Conservation (phyloP, 306 rosid genomes). For the Inga laurina region DNA sequence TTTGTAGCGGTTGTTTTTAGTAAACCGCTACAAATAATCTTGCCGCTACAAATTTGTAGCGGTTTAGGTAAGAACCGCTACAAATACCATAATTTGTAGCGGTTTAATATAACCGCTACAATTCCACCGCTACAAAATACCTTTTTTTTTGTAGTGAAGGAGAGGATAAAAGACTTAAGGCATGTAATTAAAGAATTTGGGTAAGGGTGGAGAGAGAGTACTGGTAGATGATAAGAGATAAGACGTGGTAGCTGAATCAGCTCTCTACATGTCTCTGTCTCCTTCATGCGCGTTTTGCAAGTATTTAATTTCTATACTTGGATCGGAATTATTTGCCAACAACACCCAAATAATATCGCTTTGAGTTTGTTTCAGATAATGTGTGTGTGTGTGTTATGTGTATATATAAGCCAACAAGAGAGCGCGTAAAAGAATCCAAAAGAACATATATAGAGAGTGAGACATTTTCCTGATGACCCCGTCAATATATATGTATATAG, state of each 20-base stretch:
- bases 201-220: not conserved
- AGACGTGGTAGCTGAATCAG: slow-evolving; percentile 32
- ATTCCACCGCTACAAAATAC: no score
- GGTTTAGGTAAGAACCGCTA: no score
- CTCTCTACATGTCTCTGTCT: slow-evolving; percentile 32
- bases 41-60: no score
- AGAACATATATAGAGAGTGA: not conserved
- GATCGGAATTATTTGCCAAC: not conserved
- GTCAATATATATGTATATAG: not conserved
- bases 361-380: not conserved
- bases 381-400: not conserved
- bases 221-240: slow-evolving; percentile 33
- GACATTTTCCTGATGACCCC: not conserved
- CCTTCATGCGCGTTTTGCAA: not conserved
- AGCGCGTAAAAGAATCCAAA: not conserved
- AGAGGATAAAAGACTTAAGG: not conserved
- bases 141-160: no score
- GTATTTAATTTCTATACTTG: not conserved
- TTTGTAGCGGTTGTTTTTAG: no score
- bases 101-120: no score
- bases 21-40: no score
- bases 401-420: not conserved
- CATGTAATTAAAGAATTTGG: not conserved
- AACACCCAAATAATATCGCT: not conserved
- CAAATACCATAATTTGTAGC: no score